These are phyloP conservation scores for Trichoderma citrinoviride DNA, from an alignment of 2,329 filamentous ascomycete species.

Conservation along the genomic window DNA sequence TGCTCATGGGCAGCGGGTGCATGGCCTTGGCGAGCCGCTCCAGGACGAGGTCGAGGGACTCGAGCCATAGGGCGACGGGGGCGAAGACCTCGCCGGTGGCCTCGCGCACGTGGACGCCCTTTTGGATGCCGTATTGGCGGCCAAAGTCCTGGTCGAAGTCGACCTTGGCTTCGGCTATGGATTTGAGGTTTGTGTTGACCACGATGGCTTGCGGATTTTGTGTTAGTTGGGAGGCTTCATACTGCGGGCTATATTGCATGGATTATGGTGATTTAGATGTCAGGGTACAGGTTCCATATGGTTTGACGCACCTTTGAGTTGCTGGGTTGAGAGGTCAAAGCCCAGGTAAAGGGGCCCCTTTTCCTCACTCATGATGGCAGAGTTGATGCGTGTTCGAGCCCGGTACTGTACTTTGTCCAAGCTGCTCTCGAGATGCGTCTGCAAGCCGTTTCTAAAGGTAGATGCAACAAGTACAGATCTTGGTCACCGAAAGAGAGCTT, in stretches of 20 bases:
- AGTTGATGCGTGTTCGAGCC: not conserved
- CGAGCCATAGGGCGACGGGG: conserved; percentile 90
- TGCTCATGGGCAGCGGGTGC: conserved; percentile 57
- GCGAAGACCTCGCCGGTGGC: conserved; percentile 86
- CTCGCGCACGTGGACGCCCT: conserved; percentile 83
- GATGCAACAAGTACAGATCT: too few relatives aligned
- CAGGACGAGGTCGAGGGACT: conserved; percentile 85
- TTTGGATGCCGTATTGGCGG: conserved; percentile 72
- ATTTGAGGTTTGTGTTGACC: conserved; percentile 76
- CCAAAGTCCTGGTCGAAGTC: conserved; percentile 87
- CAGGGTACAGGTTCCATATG: not conserved
- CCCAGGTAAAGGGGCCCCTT: conserved; percentile 73
- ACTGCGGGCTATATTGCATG: not conserved
- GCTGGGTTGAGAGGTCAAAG: conserved; percentile 95
- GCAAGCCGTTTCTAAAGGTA: too few relatives aligned
- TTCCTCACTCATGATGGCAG: conserved; percentile 33
- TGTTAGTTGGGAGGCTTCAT: not conserved
- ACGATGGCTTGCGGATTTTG: conserved; percentile 62
- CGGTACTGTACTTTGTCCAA: too few relatives aligned
- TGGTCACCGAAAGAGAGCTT: too few relatives aligned
- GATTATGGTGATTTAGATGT: not conserved
- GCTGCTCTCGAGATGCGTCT: too few relatives aligned
- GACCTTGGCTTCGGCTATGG: conserved; percentile 82
- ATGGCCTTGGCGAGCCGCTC: conserved; percentile 66
- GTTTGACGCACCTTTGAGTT: conserved; percentile 72